Evolutionary conservation across 495 filamentous ascomycete genomes (phyloP), one percentile per base, ranked within the genome.

Genomic region (Staphylotrichum tortipilum): DNA sequence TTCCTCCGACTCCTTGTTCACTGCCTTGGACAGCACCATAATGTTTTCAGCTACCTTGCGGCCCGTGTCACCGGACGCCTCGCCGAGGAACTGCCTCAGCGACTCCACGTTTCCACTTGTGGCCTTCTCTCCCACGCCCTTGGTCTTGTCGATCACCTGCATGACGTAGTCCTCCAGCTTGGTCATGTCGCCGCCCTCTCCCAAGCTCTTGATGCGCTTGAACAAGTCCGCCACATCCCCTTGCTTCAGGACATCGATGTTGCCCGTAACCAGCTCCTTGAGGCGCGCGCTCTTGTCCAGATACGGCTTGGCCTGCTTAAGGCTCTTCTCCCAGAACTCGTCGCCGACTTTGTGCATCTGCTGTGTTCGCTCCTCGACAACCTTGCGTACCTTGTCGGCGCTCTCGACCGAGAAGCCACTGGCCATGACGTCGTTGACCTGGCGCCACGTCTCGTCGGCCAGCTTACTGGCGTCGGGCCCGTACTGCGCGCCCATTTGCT

Each of bases 381-480:
- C 46, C 36, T 77, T 68, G 36, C 71, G 70, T 30, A 80, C 73
- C 68, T 81, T 77, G 35, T 73, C 61, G 0, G 72, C 58, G 7
- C 67, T 78, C 3, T 68, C 62, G 4, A 68, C 55, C 28, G 69
- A 76, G 18, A 80, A 54, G 7, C 81, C 81, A 6, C 65, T 64
- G 45, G 75, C 67, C 22, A 82, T 41, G 47, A 84, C 74, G 21
- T 78, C 71, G 46, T 62, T 63, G 40, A 84, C 68, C 55, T 85
- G 70, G 14, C 75, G 54, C 74, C 79, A 85, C 8, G 80, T 83
- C 66, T 80, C 68, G 40, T 85, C 78, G 6, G 81, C 72, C 63
- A 83, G 71, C 69, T 84, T 81, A 69, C 82, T 81, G 0, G 81
- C 82, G 55, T 85, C 78, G 0, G 82, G 82, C 0, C 83, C 83